Conservation (phyloP, 2,329 filamentous ascomycete genomes). For the Scedosporium boydii region DNA sequence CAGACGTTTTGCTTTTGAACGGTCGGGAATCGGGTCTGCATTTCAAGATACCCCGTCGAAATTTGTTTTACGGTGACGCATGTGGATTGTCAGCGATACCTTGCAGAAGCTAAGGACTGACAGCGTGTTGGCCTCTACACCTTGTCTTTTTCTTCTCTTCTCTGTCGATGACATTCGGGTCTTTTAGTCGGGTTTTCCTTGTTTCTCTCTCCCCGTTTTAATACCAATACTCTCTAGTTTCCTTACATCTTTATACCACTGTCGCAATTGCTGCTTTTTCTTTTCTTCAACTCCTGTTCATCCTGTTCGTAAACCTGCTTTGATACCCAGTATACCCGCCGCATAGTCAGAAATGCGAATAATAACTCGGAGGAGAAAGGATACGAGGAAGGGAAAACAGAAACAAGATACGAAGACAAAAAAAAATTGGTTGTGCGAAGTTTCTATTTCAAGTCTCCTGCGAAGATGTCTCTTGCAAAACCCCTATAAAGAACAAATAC, state of each 20-base stretch:
- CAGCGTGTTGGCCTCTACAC: background rate
- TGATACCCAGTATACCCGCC: conserved; percentile 28
- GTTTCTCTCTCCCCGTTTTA: conserved; percentile 5
- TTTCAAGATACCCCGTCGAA: conserved; percentile 49
- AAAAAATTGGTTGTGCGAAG: background rate
- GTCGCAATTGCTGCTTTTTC: conserved; percentile 1
- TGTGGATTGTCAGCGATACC: conserved; percentile 10
- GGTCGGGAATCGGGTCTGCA: conserved; percentile 44
- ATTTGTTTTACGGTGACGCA: conserved; percentile 28
- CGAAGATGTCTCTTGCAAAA: conserved; percentile 1
- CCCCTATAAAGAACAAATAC: background rate
- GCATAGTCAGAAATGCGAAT: conserved; percentile 13
- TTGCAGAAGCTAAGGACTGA: background rate
- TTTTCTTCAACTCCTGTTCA: conserved; percentile 13
- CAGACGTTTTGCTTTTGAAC: conserved; percentile 14
- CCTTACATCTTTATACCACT: conserved; percentile 5
- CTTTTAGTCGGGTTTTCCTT: background rate
- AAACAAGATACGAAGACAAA: conserved; percentile 10
- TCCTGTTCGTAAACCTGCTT: conserved; percentile 16
- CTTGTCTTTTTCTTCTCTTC: background rate
- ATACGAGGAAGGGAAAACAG: conserved; percentile 7
- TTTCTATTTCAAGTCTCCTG: conserved; percentile 5
- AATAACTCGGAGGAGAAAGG: conserved; percentile 15
- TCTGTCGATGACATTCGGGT: background rate
- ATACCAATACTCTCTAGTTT: conserved; percentile 5